phyloP scores from a whole-genome alignment of 352 stramenopile species.

The Globisporangium ultimum region DNA sequence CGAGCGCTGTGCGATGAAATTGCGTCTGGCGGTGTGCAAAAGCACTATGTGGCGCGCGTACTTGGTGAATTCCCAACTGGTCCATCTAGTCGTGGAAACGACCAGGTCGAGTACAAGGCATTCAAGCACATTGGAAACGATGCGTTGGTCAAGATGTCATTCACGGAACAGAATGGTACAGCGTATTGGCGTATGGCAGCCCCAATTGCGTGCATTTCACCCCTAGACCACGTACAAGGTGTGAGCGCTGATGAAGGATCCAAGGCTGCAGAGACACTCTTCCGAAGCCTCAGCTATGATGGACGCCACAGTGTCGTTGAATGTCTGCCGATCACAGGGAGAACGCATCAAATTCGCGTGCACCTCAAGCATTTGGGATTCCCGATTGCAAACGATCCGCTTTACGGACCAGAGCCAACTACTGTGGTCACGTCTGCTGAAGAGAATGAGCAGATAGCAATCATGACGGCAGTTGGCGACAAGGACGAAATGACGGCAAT shows the following conservation, averaged over 20 bases:
- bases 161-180: constrained; percentile 1
- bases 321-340: constrained; percentile 87
- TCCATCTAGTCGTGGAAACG: constrained; percentile 1
- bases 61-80: constrained; percentile 33
- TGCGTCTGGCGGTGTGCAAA: constrained; percentile 31
- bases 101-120: constrained; percentile 12
- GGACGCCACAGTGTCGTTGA: constrained; percentile 75
- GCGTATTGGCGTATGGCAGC: constrained; percentile 38
- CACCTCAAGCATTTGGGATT: constrained; percentile 87
- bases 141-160: constrained; percentile 11
- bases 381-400: constrained; percentile 94
- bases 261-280: constrained; percentile 41
- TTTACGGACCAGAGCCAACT: constrained; percentile 64
- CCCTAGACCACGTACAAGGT: constrained; percentile 17
- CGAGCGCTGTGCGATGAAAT: constrained; percentile 38
- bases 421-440: neutral
- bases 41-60: constrained; percentile 55
- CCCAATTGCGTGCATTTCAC: constrained; percentile 27
- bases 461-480: neutral
- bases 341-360: constrained; percentile 95
- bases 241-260: constrained; percentile 8
- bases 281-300: constrained; percentile 20
- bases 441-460: neutral
- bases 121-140: constrained; percentile 15
- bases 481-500: neutral